phyloP scores from a whole-genome alignment of 169 alveolate species.

The Cryptosporidium tyzzeri region DNA sequence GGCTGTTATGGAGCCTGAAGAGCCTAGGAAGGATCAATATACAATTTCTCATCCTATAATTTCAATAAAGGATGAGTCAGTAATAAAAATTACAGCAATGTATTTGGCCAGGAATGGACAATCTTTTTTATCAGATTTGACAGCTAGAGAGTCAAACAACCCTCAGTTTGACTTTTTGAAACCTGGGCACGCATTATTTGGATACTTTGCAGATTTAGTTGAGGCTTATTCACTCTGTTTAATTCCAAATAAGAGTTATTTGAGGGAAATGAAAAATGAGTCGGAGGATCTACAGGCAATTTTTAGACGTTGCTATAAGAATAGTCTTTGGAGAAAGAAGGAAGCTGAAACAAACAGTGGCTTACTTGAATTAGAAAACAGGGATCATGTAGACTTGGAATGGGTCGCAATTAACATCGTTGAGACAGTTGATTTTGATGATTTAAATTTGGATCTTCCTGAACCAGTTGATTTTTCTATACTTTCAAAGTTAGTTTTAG shows the following conservation, averaged over 20 bases:
- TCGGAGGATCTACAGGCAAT: conserved; percentile 80
- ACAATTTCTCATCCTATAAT: conserved; percentile 84
- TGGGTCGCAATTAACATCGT: conserved; percentile 79
- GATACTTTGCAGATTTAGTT: conserved; percentile 92
- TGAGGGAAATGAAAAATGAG: conserved; percentile 87
- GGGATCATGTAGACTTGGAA: conserved; percentile 75
- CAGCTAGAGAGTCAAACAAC: conserved; percentile 87
- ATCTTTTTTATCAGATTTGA: conserved; percentile 92
- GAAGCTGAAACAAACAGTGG: conserved; percentile 79
- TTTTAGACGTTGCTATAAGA: conserved; percentile 46
- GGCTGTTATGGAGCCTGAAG: conserved; percentile 76
- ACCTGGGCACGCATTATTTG: conserved; percentile 95
- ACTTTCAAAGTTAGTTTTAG: conserved; percentile 45
- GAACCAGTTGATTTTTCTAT: conserved; percentile 66
- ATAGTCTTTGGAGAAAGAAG: conserved; percentile 82
- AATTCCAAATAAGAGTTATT: conserved; percentile 89
- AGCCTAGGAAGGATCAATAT: conserved; percentile 78
- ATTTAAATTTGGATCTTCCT: conserved; percentile 12
- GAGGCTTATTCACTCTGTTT: conserved; percentile 94
- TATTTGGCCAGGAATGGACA: conserved; percentile 98
- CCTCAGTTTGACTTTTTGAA: conserved; percentile 95
- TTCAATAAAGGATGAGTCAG: conserved; percentile 88
- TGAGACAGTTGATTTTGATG: conserved; percentile 77
- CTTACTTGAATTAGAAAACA: conserved; percentile 79
- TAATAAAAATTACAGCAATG: conserved; percentile 95